These are phyloP conservation scores for Bruguiera sexangula DNA, from an alignment of 345 rosid species.

Conservation along the genomic window DNA sequence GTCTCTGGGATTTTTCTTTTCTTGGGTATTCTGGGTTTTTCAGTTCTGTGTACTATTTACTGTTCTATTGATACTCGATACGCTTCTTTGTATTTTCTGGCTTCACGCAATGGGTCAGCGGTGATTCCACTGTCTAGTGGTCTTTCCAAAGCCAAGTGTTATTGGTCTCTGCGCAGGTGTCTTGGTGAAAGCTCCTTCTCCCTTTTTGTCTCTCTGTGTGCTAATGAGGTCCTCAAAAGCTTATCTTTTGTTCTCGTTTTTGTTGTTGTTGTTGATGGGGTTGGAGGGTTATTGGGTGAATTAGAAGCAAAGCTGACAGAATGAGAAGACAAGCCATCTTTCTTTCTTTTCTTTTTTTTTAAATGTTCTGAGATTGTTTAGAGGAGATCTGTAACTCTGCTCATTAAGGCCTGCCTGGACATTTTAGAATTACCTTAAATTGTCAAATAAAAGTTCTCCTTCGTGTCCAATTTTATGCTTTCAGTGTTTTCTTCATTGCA, in stretches of 20 bases:
- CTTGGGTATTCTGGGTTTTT: conserved; percentile 9
- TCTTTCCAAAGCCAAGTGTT: not conserved
- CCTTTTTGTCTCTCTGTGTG: conserved; percentile 5
- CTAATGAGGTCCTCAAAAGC: conserved; percentile 15
- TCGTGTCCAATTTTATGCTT: conserved; percentile 7
- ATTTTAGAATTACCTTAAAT: not conserved
- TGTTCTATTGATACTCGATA: conserved; percentile 33
- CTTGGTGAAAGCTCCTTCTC: not conserved
- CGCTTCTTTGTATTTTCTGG: not conserved
- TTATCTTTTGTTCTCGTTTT: conserved; percentile 6
- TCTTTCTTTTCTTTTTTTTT: conserved; percentile 13
- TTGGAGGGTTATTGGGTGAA: conserved; percentile 37
- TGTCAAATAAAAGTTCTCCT: conserved; percentile 9
- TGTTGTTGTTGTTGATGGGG: conserved; percentile 27
- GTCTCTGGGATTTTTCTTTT: not conserved
- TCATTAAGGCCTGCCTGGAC: conserved; percentile 20
- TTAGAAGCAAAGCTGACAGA: conserved; percentile 54
- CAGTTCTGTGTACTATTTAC: conserved; percentile 11
- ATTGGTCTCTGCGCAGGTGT: not conserved
- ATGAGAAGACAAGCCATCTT: conserved; percentile 37
- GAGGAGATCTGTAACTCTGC: conserved; percentile 28
- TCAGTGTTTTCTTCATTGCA: conserved; percentile 3
- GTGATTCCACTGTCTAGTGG: conserved; percentile 11
- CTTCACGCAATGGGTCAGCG: conserved; percentile 12
- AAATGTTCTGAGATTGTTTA: conserved; percentile 17